These are phyloP conservation scores for Aspergillus cristatus DNA, from an alignment of 495 filamentous ascomycete genomes.

Conservation along the genomic window DNA sequence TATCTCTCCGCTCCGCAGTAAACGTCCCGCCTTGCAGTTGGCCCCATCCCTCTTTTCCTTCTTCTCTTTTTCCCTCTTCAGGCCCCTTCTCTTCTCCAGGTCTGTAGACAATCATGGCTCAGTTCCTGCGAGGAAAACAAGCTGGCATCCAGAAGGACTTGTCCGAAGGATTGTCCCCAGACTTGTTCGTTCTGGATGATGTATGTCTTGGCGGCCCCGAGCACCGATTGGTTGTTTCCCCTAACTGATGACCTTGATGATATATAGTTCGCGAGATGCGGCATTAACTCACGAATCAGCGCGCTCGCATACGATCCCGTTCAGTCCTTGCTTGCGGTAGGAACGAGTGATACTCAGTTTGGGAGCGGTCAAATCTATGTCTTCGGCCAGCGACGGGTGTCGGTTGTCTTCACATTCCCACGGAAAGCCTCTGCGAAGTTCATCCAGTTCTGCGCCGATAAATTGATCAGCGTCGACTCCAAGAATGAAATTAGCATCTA, in stretches of 20 bases:
- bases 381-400: conserved; percentile 76
- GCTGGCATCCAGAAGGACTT: conserved; percentile 85
- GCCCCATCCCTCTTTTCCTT: conserved; percentile 10
- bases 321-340: conserved; percentile 89
- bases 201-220: conserved; percentile 36
- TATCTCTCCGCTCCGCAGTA: conserved; percentile 22
- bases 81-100: conserved; percentile 1
- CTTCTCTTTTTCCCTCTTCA: conserved; percentile 6
- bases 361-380: conserved; percentile 79
- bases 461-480: conserved; percentile 71
- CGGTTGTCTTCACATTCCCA: conserved; percentile 54
- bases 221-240: conserved; percentile 14
- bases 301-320: conserved; percentile 83
- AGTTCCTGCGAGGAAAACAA: conserved; percentile 86
- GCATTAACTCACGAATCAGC: conserved; percentile 79
- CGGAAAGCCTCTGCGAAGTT: conserved; percentile 59
- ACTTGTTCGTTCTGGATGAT: conserved; percentile 74
- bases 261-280: conserved; percentile 62
- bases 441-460: conserved; percentile 69
- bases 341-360: conserved; percentile 71
- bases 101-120: conserved; percentile 50
- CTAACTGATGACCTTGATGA: conserved; percentile 6
- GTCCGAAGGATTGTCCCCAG: conserved; percentile 64
- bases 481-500: conserved; percentile 77
- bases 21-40: conserved; percentile 13